Evolutionary conservation across 1,284 basidiomycete genomes (phyloP).

Genomic region (Cryptococcus sp.): DNA sequence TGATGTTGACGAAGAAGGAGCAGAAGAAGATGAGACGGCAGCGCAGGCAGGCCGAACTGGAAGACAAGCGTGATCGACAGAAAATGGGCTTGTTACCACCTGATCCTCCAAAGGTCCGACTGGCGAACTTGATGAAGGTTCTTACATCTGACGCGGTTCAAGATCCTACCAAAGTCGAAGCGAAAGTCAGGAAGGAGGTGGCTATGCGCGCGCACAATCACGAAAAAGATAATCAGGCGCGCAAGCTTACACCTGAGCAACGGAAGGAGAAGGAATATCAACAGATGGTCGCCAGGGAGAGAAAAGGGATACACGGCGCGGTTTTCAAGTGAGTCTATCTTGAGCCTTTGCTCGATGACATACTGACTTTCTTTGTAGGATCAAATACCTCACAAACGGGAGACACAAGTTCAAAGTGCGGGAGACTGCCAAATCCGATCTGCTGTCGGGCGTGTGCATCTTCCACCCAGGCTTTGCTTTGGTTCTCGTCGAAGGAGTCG

Average conservation of each 20-base stretch:
- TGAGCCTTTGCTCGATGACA: not conserved
- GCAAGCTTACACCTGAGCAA: conserved; percentile 89
- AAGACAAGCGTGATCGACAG: conserved; percentile 93
- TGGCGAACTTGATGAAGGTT: conserved; percentile 97
- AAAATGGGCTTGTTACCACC: conserved; percentile 95
- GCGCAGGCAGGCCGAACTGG: conserved; percentile 80
- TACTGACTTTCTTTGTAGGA: conserved; percentile 55
- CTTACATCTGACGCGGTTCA: conserved; percentile 93
- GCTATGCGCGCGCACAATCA: conserved; percentile 84
- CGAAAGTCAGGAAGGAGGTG: conserved; percentile 88
- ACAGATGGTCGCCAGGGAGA: conserved; percentile 82
- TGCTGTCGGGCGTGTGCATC: conserved; percentile 82
- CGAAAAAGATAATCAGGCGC: conserved; percentile 85
- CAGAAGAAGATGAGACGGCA: conserved; percentile 96
- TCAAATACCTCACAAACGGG: conserved; percentile 86
- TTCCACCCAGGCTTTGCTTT: conserved; percentile 86
- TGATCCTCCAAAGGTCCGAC: conserved; percentile 92
- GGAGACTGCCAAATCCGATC: conserved; percentile 90
- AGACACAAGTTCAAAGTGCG: conserved; percentile 95
- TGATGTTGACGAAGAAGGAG: conserved; percentile 92
- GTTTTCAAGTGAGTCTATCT: conserved; percentile 76
- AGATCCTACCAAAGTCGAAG: conserved; percentile 95
- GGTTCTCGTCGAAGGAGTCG: conserved; percentile 89
- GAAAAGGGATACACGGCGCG: conserved; percentile 79
- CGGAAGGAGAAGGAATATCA: conserved; percentile 78